A percentile compares a stretch with the other conserved stretches of the same genome.
phyloP scores from a whole-genome alignment of 306 rosid genomes.

The Vigna reflexopilosa region DNA sequence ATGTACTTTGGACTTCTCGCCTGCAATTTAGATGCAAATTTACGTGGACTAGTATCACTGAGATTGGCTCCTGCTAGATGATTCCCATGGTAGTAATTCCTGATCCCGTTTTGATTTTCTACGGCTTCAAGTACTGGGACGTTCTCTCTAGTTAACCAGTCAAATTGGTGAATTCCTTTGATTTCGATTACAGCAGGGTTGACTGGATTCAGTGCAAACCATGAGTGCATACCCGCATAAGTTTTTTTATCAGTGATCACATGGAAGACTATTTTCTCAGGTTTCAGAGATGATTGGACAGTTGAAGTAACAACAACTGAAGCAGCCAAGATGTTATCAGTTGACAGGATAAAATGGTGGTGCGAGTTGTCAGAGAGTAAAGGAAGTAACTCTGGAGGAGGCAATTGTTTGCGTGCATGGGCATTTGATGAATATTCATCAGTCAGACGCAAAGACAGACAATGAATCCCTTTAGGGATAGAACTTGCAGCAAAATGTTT shows the following conservation, averaged over 20 bases:
- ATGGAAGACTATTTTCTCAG: conserved; percentile 97
- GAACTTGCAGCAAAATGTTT: conserved; percentile 98
- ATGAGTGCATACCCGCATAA: conserved; percentile 99
- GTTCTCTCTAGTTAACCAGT: conserved; percentile 98
- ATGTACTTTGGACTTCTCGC: conserved; percentile 98
- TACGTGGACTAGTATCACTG: conserved; percentile 81
- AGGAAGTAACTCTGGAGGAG: conserved; percentile 96
- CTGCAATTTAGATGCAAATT: conserved; percentile 91
- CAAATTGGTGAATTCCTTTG: conserved; percentile 96
- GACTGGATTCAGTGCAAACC: conserved; percentile 94
- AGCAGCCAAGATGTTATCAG: conserved; percentile 97
- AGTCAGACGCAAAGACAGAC: conserved; percentile 94
- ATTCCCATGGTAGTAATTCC: conserved; percentile 96
- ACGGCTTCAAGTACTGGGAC: conserved; percentile 99
- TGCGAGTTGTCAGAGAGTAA: conserved; percentile 83
- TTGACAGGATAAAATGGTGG: conserved; percentile 92
- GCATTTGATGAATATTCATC: conserved; percentile 99
- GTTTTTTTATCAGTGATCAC: conserved; percentile 98
- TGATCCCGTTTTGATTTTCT: conserved; percentile 89
- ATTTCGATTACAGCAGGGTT: conserved; percentile 95
- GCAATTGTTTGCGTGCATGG: conserved; percentile 96
- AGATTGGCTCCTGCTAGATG: conserved; percentile 88
- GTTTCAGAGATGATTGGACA: conserved; percentile 77
- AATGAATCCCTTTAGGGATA: conserved; percentile 94
- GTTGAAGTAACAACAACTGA: conserved; percentile 96